Conservation (phyloP, 306 rosid genomes). For the Potentilla sterilis region DNA sequence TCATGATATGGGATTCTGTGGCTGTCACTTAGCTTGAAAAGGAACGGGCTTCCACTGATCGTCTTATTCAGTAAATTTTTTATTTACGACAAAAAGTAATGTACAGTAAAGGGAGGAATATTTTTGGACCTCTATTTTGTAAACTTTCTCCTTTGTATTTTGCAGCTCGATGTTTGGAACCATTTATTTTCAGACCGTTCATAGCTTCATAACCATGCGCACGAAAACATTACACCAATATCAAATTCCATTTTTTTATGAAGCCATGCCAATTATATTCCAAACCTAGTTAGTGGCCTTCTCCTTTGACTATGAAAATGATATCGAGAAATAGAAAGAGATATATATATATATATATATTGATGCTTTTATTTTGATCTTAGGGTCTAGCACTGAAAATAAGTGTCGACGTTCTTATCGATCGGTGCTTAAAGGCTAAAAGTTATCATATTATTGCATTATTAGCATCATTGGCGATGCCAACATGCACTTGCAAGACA, state of each 20-base stretch:
- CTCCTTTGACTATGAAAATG: constrained; percentile 5
- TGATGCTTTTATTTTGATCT: neutral
- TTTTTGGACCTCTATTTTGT: too few relatives aligned
- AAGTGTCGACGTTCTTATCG: neutral
- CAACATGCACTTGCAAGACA: neutral
- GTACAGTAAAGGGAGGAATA: too few relatives aligned
- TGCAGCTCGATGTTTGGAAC: too few relatives aligned
- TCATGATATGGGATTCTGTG: too few relatives aligned
- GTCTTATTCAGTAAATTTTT: too few relatives aligned
- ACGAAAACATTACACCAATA: neutral
- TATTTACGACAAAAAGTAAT: too few relatives aligned
- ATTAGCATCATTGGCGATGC: neutral
- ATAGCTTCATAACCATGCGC: neutral
- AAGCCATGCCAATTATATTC: neutral
- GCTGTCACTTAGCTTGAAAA: too few relatives aligned
- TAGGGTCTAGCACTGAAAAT: neutral
- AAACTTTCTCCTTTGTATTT: too few relatives aligned
- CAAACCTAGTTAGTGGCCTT: neutral
- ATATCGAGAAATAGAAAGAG: neutral
- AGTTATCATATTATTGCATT: neutral
- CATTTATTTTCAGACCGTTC: neutral
- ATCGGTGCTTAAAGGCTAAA: neutral
- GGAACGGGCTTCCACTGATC: too few relatives aligned
- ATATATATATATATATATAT: too few relatives aligned
- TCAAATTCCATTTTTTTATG: neutral